These are phyloP conservation scores for Gynochthodes officinalis DNA, from an alignment of 257 asterid genomes.

Conservation along the genomic window DNA sequence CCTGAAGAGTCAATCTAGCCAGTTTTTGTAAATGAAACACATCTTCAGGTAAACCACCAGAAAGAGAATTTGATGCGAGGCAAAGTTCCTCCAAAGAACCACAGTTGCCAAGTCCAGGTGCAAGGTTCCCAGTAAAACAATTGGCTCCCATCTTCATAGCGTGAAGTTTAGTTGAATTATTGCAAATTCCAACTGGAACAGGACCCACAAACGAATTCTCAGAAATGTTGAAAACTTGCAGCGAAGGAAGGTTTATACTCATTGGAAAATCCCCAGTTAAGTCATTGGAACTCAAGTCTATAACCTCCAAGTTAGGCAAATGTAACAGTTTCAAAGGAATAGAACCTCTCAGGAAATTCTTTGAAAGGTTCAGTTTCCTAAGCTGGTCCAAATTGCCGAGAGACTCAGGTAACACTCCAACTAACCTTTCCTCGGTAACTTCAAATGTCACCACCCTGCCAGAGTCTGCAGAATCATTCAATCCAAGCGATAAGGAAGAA, in stretches of 20 bases:
- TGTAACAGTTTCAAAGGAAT: slow-evolving; percentile 50
- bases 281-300: slow-evolving; percentile 57
- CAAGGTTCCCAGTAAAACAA: slow-evolving; percentile 40
- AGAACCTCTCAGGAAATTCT: slow-evolving; percentile 46
- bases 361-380: slow-evolving; percentile 58
- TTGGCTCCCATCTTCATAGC: slow-evolving; percentile 44
- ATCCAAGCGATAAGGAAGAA: slow-evolving; percentile 29
- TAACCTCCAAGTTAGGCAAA: slow-evolving; percentile 44
- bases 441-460: slow-evolving; percentile 57
- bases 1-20: slow-evolving; percentile 43
- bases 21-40: slow-evolving; percentile 42
- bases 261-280: slow-evolving; percentile 43
- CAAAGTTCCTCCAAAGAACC: slow-evolving; percentile 44
- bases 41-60: slow-evolving; percentile 58
- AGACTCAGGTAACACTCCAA: slow-evolving; percentile 46
- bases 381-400: slow-evolving; percentile 59
- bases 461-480: slow-evolving; percentile 24
- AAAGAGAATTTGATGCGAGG: slow-evolving; percentile 41
- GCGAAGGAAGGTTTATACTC: slow-evolving; percentile 45
- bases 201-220: slow-evolving; percentile 45
- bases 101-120: slow-evolving; percentile 49
- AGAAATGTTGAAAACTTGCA: slow-evolving; percentile 45
- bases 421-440: slow-evolving; percentile 38
- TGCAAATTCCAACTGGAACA: too few species aligned
- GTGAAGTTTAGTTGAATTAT: too few species aligned